Conservation (phyloP, 495 filamentous ascomycete species). For the Aspergillus cristatus region DNA sequence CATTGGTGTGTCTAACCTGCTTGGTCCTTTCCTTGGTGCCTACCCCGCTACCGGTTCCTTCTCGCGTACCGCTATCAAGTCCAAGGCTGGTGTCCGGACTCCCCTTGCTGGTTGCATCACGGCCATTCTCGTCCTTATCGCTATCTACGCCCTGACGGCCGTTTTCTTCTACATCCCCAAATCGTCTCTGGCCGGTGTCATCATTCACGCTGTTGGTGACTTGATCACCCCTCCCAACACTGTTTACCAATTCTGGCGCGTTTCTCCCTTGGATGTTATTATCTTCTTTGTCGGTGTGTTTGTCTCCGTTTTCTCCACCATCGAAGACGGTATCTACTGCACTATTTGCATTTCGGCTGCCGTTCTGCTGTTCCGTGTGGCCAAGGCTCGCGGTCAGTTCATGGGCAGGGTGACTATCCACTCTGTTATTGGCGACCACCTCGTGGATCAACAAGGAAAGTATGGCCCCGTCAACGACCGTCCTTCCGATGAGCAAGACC, state of each 20-base stretch:
- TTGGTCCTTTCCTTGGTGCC: conserved; percentile 88
- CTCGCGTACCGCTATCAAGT: conserved; percentile 95
- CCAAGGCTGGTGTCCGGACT: conserved; percentile 91
- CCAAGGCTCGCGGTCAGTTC: conserved; percentile 80
- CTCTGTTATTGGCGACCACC: conserved; percentile 76
- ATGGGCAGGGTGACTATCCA: conserved; percentile 82
- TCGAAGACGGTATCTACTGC: conserved; percentile 89
- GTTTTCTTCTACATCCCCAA: conserved; percentile 95
- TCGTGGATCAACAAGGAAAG: conserved; percentile 52
- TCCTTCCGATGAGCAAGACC: conserved; percentile 19
- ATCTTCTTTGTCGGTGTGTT: conserved; percentile 94
- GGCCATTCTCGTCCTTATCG: conserved; percentile 78
- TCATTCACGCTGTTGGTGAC: conserved; percentile 95
- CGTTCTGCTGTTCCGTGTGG: conserved; percentile 75
- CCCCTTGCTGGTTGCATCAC: conserved; percentile 91
- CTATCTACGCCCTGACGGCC: conserved; percentile 84
- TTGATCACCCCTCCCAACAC: conserved; percentile 90
- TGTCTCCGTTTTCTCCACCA: conserved; percentile 78
- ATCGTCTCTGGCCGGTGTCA: conserved; percentile 80
- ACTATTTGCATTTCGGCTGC: conserved; percentile 68
- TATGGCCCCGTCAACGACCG: conserved; percentile 43
- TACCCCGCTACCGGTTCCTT: conserved; percentile 97
- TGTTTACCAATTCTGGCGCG: conserved; percentile 92
- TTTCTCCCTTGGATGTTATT: conserved; percentile 79
- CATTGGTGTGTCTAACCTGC: conserved; percentile 84